phyloP scores from a whole-genome alignment of 441 rosid species.

The Mallotus japonicus region DNA sequence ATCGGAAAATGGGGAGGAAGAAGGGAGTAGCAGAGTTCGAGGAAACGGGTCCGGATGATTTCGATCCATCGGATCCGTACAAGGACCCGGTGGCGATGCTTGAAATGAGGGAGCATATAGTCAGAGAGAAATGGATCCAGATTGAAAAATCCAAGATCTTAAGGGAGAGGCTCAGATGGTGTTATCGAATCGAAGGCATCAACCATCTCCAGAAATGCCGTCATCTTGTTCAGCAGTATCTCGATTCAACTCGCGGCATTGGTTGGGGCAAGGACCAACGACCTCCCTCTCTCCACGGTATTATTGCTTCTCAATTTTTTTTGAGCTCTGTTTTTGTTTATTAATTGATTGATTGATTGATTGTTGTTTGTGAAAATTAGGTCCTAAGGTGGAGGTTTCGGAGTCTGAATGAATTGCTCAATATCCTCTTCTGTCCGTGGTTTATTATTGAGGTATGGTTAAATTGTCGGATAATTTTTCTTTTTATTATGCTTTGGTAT shows the following conservation, averaged over 20 bases:
- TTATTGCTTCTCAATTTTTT: not conserved
- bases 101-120: conserved; percentile 94
- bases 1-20: conserved; percentile 76
- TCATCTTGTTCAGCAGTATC: conserved; percentile 84
- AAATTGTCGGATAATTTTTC: no score
- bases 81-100: conserved; percentile 97
- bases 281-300: conserved; percentile 86
- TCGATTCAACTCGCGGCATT: conserved; percentile 91
- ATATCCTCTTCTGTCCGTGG: not conserved
- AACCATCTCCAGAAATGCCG: conserved; percentile 97
- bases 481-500: no score
- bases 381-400: conserved; percentile 31
- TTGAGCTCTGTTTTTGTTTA: not conserved
- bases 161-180: conserved; percentile 85
- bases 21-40: conserved; percentile 81
- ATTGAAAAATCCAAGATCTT: conserved; percentile 97
- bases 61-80: conserved; percentile 77
- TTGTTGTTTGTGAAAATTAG: conserved; percentile 16
- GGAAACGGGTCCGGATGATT: conserved; percentile 91
- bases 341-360: not conserved
- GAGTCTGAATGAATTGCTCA: conserved; percentile 23
- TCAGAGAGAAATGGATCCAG: conserved; percentile 95
- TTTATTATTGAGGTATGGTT: no score
- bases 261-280: conserved; percentile 99
- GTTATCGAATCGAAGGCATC: conserved; percentile 94